Evolutionary conservation across 1,284 basidiomycete species (phyloP), one percentile per base, ranked within the genome.

Genomic region (Ustilago hordei): DNA sequence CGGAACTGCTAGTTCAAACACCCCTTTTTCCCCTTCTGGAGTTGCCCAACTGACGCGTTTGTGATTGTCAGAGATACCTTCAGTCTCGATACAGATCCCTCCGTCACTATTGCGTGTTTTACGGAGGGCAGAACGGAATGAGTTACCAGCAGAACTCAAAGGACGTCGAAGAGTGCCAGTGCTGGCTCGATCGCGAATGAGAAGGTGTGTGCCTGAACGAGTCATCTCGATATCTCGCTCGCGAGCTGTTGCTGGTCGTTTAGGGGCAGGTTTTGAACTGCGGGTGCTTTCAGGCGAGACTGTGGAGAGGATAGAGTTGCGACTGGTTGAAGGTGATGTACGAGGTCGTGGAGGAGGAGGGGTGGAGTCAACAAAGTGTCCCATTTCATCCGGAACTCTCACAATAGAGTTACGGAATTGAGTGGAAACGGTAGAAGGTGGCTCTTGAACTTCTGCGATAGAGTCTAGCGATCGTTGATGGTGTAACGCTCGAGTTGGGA

Each of bases 381-480:
- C 48, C 48, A 50, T 50, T 5, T 50, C 28, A 32, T 50, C 48
- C 5, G 48, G 48, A 6, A 50, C 15, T 50, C n/a, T 19, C 6
- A 43, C 39, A 43, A 17, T 17, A 45, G n/a, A 19, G n/a, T 45
- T 17, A 19, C n/a, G 43, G n/a, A 45, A 45, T 19, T 38, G 53
- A 7, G 53, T 23, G 2, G 35, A 23, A n/a, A 55, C 53, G 35
- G 6, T 19, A 11, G 69, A 61, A 13, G 48, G 31, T 3, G 66
- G 60, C 32, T 75, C 72, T n/a, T 54, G 64, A 19, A 63, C 72
- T 34, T 75, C 72, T 8, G 58, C 60, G 54, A 75, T 75, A 38
- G 67, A 67, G 7, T 75, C 72, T 2, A 75, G 58, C 39, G 72
- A 63, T n/a, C 59, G 55, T 13, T 60, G 61, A 17, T 64, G 68